These are phyloP conservation scores for Thymus mandschuricus DNA, from an alignment of 257 asterid species.

Conservation along the genomic window DNA sequence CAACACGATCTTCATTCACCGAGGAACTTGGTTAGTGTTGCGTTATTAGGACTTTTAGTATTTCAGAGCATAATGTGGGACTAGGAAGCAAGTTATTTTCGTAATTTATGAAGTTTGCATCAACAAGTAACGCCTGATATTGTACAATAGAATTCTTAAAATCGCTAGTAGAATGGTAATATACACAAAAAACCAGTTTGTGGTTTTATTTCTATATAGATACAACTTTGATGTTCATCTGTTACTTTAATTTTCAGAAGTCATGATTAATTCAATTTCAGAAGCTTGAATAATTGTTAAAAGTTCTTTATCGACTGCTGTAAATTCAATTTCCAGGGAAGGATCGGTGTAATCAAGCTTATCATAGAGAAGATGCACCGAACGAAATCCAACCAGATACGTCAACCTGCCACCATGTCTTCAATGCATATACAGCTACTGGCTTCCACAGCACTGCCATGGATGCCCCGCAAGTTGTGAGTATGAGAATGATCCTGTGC, in stretches of 20 bases:
- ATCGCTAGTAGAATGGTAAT: slow-evolving; percentile 69
- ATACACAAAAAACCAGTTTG: not conserved
- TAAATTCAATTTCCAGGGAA: slow-evolving; percentile 55
- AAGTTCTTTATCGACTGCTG: slow-evolving; percentile 11
- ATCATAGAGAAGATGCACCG: slow-evolving; percentile 75
- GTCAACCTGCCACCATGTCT: slow-evolving; percentile 68
- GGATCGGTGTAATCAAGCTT: slow-evolving; percentile 69
- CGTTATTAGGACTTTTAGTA: slow-evolving; percentile 26
- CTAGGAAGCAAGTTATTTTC: not conserved
- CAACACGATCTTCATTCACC: slow-evolving; percentile 69
- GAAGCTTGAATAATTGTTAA: slow-evolving; percentile 7
- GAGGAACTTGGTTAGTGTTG: slow-evolving; percentile 64
- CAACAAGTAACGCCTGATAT: too few species aligned
- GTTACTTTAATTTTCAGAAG: not conserved
- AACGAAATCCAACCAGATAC: slow-evolving; percentile 78
- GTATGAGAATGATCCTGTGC: slow-evolving; percentile 88
- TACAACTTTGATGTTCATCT: not conserved
- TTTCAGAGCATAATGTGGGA: not conserved
- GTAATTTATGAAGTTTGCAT: too few species aligned
- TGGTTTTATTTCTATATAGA: not conserved
- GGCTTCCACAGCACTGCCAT: slow-evolving; percentile 68
- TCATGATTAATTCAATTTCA: too few species aligned
- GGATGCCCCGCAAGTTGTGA: slow-evolving; percentile 85
- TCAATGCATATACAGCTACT: slow-evolving; percentile 57
- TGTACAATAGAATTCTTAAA: slow-evolving; percentile 72